Evolutionary conservation across 176 grass and related monocot species (phyloP), one percentile per base, ranked within the genome.

Genomic region (Musa troglodytarum): DNA sequence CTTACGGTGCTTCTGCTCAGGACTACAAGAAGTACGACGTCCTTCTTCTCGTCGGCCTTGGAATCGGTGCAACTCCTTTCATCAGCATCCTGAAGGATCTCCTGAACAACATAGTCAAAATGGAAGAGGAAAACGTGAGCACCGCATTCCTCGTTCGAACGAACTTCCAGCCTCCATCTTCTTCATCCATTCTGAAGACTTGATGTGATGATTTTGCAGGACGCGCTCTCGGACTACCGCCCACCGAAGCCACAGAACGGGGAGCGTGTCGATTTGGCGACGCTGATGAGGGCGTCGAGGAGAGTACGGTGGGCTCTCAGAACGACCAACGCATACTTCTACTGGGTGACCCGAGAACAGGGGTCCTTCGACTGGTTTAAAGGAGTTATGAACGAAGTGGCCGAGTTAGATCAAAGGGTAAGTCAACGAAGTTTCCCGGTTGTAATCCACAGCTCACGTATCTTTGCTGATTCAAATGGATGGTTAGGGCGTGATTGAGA

Each of bases 361-460:
- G 96, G 96, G 34, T 99, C 96, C 74, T 99, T 99, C 76, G 91
- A 99, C 87, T 99, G 96, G 96, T 99, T 99, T 76, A 99, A 99
- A 82, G 88, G 96, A 63, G 82, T 99, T 12, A 99, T 99, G 96
- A 99, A 99, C 53, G 96, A 99, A 76, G 90, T 99, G 54, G 96
- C 88, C 34, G 90, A 94, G 21, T 66, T 92, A 68, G 96, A 99
- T 79, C 96, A 99, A 84, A 91, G 88, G 86, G 96, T 99, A 86
- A 80, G 22, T 17, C 34, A 43, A 43, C 34, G 6, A 43, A 5
- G 34, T 43, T 43, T 43, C 34, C 34, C 34, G 34, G 6, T 43
- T 0, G 34, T 43, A 43, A 43, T 43, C 34, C 34, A 0, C 34
- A 43, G 34, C 34, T 43, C 34, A 43, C 4, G 34, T 43, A 43